Evolutionary conservation across 75 land plant species (phyloP).

Genomic region (Sequoia sempervirens): DNA sequence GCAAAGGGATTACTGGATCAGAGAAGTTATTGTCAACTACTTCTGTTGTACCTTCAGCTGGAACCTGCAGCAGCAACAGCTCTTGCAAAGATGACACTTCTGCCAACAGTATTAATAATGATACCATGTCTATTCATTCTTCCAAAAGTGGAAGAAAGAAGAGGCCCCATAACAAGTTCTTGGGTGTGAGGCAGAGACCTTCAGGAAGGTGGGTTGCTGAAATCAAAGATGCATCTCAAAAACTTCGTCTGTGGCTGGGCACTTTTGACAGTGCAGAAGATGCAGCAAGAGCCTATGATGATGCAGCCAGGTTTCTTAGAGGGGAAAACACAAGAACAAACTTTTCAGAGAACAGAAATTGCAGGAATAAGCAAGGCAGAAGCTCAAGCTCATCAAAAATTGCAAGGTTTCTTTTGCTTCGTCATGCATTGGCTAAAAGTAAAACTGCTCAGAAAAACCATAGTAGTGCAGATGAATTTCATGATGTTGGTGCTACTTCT

Average conservation of each 20-base stretch:
- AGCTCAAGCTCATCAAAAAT: not conserved
- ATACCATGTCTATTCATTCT: not conserved
- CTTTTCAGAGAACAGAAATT: conserved; percentile 18
- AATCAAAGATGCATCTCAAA: conserved; percentile 52
- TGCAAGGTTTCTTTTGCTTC: conserved; percentile 5
- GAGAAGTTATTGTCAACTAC: not conserved
- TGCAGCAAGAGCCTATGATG: conserved; percentile 59
- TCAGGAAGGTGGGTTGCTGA: conserved; percentile 57
- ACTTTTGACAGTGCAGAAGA: conserved; percentile 54
- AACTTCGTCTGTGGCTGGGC: conserved; percentile 50
- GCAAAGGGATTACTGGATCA: not conserved
- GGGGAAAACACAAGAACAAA: conserved; percentile 58
- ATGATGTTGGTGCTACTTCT: not conserved
- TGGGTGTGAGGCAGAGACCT: conserved; percentile 53
- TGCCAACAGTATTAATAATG: not conserved
- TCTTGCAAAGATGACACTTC: not conserved
- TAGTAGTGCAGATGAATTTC: not conserved
- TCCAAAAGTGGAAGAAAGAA: not conserved
- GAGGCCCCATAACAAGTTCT: conserved; percentile 11
- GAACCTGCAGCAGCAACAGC: not conserved
- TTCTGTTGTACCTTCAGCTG: not conserved
- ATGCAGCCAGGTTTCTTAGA: conserved; percentile 44
- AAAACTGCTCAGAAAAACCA: not conserved
- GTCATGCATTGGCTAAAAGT: not conserved
- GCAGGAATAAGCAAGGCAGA: not conserved